Base-by-base conservation (phyloP, 108 stramenopile species). In the Cylindrotheca closterium region DNA sequence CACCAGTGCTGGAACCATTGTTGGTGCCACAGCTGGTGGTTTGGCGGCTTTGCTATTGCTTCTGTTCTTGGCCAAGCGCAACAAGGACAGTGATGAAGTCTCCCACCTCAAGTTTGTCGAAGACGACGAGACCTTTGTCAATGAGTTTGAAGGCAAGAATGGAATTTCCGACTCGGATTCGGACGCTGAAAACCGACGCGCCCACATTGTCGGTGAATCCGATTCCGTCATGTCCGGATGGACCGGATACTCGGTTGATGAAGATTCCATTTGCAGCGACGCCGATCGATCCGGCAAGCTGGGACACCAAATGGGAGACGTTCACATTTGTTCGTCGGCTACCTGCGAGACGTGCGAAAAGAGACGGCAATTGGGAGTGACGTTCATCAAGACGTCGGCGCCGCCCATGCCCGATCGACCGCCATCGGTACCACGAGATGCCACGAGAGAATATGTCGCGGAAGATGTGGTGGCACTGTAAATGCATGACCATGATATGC, bases 401-500 rank as follows among this genome's bases (percentile, higher is more conserved):
- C 28, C 56, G 0, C 34, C 47, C 8, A 19, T 2, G 8, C 66
- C 62, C 0, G 3, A 33, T 4, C 65, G 56, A 58, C 61, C 30
- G 19, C 45, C 10, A 15, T 37, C 73, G 3, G 8, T 72, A 8
- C 67, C 69, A 17, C 25, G 23, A 17, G 46, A 79, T 61, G 71
- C 78, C 34, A 51, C 65, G 3, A 46, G 78, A 27, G 67, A 60
- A 12, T 79, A 79, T 30, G 28, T 34, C 22, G 72, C 72, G 0
- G 63, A 68, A 12, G 78, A 79, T 37, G 72, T 71, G 10, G 78
- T 79, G 2, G 68, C 63, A 23, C 68, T 79, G 23, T 79, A 73
- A 57, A 12, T 51, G n/a, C n/a, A n/a, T n/a, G n/a, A n/a, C n/a
- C n/a, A n/a, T n/a, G n/a, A n/a, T n/a, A n/a, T n/a, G n/a, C n/a